phyloP scores from a whole-genome alignment of 1,139 yeast species.

The Groenewaldozyma auringiensis region DNA sequence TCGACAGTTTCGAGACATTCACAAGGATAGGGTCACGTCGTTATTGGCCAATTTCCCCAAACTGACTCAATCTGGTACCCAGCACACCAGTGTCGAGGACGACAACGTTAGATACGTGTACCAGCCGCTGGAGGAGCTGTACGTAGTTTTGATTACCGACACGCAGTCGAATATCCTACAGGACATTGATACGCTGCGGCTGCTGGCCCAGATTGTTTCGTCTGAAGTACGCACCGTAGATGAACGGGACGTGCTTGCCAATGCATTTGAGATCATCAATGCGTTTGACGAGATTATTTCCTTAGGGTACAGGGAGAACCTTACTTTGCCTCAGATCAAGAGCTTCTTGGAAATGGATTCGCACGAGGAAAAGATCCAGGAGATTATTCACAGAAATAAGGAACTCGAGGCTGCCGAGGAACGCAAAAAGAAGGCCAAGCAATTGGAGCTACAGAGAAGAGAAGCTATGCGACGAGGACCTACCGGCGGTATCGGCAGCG shows the following conservation, averaged over 20 bases:
- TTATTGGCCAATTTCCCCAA: conserved; percentile 81
- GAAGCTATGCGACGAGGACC: conserved; percentile 60
- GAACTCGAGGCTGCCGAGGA: conserved; percentile 97
- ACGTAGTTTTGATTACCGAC: conserved; percentile 85
- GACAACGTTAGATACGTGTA: conserved; percentile 89
- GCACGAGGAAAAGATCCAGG: conserved; percentile 97
- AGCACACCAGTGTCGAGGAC: conserved; percentile 93
- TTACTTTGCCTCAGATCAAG: conserved; percentile 73
- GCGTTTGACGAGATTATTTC: conserved; percentile 93
- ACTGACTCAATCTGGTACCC: conserved; percentile 63
- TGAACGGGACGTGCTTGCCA: conserved; percentile 75
- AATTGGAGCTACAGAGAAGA: conserved; percentile 68
- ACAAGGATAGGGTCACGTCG: conserved; percentile 80
- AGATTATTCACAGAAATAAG: conserved; percentile 92
- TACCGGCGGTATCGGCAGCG: conserved; percentile 10
- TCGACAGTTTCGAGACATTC: conserved; percentile 82
- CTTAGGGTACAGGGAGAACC: conserved; percentile 84
- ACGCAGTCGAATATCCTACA: conserved; percentile 87
- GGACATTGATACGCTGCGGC: conserved; percentile 86
- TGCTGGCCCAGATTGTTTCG: conserved; percentile 76
- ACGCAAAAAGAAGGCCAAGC: conserved; percentile 92
- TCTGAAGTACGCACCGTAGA: conserved; percentile 64
- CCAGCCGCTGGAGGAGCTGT: conserved; percentile 92
- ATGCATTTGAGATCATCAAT: conserved; percentile 80
- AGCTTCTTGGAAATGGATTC: conserved; percentile 96